phyloP scores from a whole-genome alignment of 2,329 filamentous ascomycete species.

The Stachybotrys elegans region DNA sequence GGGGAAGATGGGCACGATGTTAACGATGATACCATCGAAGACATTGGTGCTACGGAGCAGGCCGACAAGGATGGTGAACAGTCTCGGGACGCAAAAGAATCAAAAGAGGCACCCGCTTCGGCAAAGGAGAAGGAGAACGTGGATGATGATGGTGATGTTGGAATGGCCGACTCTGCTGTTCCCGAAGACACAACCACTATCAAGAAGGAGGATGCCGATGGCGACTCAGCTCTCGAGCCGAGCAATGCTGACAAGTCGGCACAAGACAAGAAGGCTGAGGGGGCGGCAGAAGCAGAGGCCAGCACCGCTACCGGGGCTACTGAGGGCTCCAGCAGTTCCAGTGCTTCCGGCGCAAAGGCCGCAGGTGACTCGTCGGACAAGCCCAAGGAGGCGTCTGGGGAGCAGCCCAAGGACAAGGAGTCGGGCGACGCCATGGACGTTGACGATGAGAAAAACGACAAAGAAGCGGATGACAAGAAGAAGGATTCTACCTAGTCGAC shows the following conservation, averaged over 20 bases:
- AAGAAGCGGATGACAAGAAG: slow-evolving; percentile 18
- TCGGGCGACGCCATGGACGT: slow-evolving; percentile 25
- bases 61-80: slow-evolving; percentile 15
- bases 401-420: slow-evolving; percentile 18
- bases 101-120: slow-evolving; percentile 9
- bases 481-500: slow-evolving; percentile 3
- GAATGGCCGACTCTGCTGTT: slow-evolving; percentile 38
- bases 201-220: slow-evolving; percentile 34
- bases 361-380: slow-evolving; percentile 11
- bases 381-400: slow-evolving; percentile 15
- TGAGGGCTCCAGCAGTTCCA: neutral
- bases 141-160: slow-evolving; percentile 46
- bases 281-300: neutral
- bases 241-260: slow-evolving; percentile 23
- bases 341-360: too few relatives aligned
- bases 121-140: slow-evolving; percentile 27
- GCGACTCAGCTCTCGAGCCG: slow-evolving; percentile 23
- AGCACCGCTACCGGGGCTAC: neutral
- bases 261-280: slow-evolving; percentile 15
- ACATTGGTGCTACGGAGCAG: slow-evolving; percentile 27
- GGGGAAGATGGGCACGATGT: slow-evolving; percentile 27
- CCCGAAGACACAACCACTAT: slow-evolving; percentile 26
- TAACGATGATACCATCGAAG: slow-evolving; percentile 39
- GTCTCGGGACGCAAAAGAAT: slow-evolving; percentile 10
- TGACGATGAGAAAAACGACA: slow-evolving; percentile 24